These are phyloP conservation scores for Melanomma pulvis-pyrius DNA, from an alignment of 495 filamentous ascomycete species.

Conservation along the genomic window DNA sequence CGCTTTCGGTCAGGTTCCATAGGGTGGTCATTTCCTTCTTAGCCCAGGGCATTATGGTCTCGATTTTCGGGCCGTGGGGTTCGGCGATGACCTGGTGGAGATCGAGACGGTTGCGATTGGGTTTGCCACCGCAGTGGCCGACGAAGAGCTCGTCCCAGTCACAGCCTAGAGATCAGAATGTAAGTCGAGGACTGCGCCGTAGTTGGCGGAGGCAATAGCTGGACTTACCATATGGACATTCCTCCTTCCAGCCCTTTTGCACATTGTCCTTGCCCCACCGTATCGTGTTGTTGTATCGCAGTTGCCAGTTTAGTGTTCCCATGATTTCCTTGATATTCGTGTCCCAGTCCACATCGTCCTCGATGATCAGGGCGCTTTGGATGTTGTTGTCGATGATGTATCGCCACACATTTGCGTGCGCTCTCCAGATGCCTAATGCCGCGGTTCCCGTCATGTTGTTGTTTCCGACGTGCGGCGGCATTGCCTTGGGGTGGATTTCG, in stretches of 20 bases:
- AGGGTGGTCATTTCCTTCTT: conserved; percentile 14
- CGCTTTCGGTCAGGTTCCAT: conserved; percentile 16
- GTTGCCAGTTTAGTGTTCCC: conserved; percentile 21
- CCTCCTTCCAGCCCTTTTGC: conserved; percentile 26
- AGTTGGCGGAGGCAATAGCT: not conserved
- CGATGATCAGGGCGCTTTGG: conserved; percentile 50
- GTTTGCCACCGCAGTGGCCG: conserved; percentile 27
- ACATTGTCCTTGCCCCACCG: conserved; percentile 20
- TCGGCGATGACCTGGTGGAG: conserved; percentile 22
- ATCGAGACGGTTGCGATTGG: conserved; percentile 20
- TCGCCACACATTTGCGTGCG: conserved; percentile 47
- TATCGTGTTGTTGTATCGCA: conserved; percentile 32
- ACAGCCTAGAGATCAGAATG: conserved; percentile 9
- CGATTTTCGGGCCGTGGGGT: conserved; percentile 8
- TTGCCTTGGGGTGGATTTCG: conserved; percentile 43
- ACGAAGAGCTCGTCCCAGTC: conserved; percentile 37
- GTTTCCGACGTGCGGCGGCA: conserved; percentile 30
- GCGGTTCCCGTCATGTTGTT: conserved; percentile 22
- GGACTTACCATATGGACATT: conserved; percentile 27
- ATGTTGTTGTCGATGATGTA: conserved; percentile 48
- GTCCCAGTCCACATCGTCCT: conserved; percentile 56
- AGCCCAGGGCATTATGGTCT: not conserved
- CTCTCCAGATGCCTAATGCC: conserved; percentile 46
- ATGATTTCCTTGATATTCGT: conserved; percentile 49
- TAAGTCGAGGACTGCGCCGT: not conserved